A percentile compares a stretch with the other conserved stretches of the same genome.
phyloP scores from a whole-genome alignment of 345 rosid species.

The Brassica nigra region DNA sequence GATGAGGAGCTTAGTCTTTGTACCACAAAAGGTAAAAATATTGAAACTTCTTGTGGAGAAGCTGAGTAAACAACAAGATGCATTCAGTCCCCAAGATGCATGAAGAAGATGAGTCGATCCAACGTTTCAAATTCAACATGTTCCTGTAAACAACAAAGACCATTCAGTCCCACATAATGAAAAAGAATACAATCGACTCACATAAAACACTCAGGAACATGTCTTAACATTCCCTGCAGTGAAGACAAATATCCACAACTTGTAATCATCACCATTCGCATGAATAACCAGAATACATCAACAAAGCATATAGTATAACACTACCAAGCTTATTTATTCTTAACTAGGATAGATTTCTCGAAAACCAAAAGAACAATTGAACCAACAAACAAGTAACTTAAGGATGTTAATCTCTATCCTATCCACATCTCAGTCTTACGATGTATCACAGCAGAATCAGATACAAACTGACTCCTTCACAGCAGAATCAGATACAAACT shows the following conservation, averaged over 20 bases:
- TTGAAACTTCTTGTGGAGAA: constrained; percentile 51
- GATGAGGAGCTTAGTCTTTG: constrained; percentile 43
- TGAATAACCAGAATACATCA: too few species aligned
- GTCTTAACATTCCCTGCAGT: too few species aligned
- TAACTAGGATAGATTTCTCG: background rate
- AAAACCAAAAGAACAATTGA: background rate
- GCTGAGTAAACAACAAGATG: background rate
- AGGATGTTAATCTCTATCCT: background rate
- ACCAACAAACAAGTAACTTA: background rate
- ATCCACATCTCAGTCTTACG: background rate
- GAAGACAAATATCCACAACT: too few species aligned
- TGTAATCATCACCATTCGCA: too few species aligned
- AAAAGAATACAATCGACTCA: too few species aligned
- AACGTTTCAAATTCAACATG: too few species aligned
- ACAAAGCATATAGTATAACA: background rate
- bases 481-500: background rate
- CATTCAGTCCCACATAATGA: too few species aligned
- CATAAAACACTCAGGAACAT: too few species aligned
- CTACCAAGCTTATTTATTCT: background rate
- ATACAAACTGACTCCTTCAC: background rate
- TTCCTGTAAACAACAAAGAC: too few species aligned
- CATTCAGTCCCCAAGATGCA: constrained; percentile 64
- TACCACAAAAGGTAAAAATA: constrained; percentile 41
- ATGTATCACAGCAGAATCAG: background rate
- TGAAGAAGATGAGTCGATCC: constrained; percentile 51